Percentiles rank a stretch among this genome's conserved stretches.
Conservation (phyloP, 805 yeast genomes). For the Yamadazyma ubonensis region DNA sequence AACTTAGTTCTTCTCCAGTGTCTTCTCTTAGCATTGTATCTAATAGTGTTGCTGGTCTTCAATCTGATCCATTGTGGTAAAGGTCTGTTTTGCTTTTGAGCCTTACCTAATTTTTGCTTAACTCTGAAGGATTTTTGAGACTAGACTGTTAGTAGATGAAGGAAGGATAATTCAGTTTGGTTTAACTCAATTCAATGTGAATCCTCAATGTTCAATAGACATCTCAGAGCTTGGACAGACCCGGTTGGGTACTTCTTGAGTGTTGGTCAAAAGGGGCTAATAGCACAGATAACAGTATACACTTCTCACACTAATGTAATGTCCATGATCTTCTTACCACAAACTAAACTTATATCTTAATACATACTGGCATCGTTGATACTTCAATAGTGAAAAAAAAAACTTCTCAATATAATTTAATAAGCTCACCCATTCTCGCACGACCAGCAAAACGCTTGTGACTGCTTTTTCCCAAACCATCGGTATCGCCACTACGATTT, state of each 20-base stretch:
- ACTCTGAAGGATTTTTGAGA: conserved; percentile 94
- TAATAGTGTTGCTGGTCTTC: conserved; percentile 95
- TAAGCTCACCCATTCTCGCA: neutral
- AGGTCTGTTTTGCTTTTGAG: conserved; percentile 98
- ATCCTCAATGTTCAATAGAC: too few relatives aligned
- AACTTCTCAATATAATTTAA: conserved; percentile 1
- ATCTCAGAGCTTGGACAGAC: too few relatives aligned
- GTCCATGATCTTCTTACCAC: too few relatives aligned
- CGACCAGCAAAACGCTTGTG: conserved; percentile 3
- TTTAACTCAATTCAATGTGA: too few relatives aligned
- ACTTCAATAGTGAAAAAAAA: conserved; percentile 9
- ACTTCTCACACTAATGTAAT: too few relatives aligned
- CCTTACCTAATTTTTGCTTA: conserved; percentile 99
- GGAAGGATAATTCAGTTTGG: neutral
- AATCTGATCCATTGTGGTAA: conserved; percentile 99
- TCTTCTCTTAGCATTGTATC: conserved; percentile 99
- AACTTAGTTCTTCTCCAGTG: conserved; percentile 99
- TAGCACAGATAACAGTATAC: too few relatives aligned
- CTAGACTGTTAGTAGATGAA: conserved; percentile 43
- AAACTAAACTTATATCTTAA: too few relatives aligned
- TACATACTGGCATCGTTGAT: conserved; percentile 15
- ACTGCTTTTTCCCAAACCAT: conserved; percentile 7
- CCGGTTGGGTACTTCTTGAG: too few relatives aligned
- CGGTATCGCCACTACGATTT: conserved; percentile 2
- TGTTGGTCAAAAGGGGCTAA: too few relatives aligned